Percentiles rank a stretch among this genome's conserved stretches.
Conservation (phyloP, 768 basidiomycete genomes). For the Boletus sp. region DNA sequence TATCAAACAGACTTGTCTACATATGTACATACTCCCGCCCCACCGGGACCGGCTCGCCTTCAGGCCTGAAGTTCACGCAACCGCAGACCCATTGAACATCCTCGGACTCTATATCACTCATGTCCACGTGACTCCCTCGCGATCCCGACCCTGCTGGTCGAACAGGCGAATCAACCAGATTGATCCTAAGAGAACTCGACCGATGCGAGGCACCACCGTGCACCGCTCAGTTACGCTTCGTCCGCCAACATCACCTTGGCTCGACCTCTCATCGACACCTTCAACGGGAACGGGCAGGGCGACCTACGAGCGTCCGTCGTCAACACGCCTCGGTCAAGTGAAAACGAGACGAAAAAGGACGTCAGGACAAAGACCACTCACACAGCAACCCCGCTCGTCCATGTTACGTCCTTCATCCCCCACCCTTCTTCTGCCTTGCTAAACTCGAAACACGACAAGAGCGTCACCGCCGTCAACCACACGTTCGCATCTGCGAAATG, state of each 20-base stretch:
- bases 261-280: background rate
- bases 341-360: background rate
- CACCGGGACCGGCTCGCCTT: too few species aligned
- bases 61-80: too few species aligned
- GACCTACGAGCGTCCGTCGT: background rate
- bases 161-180: too few species aligned
- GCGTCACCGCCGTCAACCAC: conserved; percentile 3
- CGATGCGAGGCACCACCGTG: background rate
- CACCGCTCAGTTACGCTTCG: background rate
- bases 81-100: too few species aligned
- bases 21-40: too few species aligned
- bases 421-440: background rate
- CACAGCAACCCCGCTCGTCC: conserved; percentile 1
- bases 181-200: too few species aligned
- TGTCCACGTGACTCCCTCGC: too few species aligned
- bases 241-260: background rate
- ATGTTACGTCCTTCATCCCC: background rate
- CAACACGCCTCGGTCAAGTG: background rate
- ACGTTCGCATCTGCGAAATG: background rate
- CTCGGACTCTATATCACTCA: too few species aligned
- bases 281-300: conserved; percentile 3
- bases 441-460: conserved; percentile 5
- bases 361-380: background rate
- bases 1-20: too few species aligned
- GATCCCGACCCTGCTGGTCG: too few species aligned